Base-by-base conservation (phyloP, 768 basidiomycete genomes). In the Boletales sp. region DNA sequence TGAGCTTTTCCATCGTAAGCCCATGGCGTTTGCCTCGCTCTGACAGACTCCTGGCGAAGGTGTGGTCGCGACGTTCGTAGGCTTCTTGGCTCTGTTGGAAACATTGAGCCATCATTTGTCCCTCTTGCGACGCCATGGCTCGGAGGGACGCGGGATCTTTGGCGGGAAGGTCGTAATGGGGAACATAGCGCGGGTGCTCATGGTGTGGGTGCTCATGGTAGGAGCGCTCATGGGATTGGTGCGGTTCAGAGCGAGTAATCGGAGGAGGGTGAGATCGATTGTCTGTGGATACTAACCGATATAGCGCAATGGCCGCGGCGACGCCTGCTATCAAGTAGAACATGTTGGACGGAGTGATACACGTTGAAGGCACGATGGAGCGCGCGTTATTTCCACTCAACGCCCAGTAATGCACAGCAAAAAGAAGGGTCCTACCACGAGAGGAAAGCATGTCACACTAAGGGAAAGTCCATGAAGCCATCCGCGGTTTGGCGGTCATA, bases 1-100 rank as follows among this genome's bases (percentile, higher is more conserved):
- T 89, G 55, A 92, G 67, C 33, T 74, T 64, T 54, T 90, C 84
- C 86, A 91, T 94, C 60, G 79, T 77, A 10, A 69, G 62, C 63
- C 86, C 79, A 64, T 94, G 92, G 34, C 71, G 73, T 65, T 92
- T 90, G 18, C 90, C 93, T 64, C 90, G 60, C 44, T 84, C 81
- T 25, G 85, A 88, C 15, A 96, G 77, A 44, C 85, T 73, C 68
- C 95, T 94, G 33, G 94, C 94, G 28, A 69, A 69, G 1, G 81
- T 88, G 17, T 85, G 84, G 57, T 96, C 83, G 3, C 84, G 80
- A 11, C 73, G 70, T 42, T 75, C 69, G 62, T 94, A 94, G 2
- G 91, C 90, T 49, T 80, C 72, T 61, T 87, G 79, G 60, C 87
- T 86, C 62, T 84, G 72, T 43, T 80, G 73, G 63, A 83, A 87